Conservation (phyloP, 2,329 filamentous ascomycete genomes). For the Fusarium pseudocircinatum region DNA sequence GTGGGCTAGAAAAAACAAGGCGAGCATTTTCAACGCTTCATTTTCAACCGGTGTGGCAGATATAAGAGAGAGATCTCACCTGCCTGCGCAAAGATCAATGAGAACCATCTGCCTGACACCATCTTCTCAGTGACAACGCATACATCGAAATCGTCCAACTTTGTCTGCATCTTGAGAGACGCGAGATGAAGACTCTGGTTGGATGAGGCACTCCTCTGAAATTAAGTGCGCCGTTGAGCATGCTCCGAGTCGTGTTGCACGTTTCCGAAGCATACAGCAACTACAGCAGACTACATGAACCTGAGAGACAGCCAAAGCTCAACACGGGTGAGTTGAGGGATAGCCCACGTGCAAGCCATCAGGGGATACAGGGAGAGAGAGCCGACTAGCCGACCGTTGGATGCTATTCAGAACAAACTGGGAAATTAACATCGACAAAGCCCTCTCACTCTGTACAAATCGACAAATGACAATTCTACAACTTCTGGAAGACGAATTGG, state of each 20-base stretch:
- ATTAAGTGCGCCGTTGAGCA: conserved; percentile 5
- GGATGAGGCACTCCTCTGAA: background rate
- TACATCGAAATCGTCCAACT: conserved; percentile 32
- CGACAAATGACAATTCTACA: background rate
- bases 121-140: conserved; percentile 34
- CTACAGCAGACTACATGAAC: background rate
- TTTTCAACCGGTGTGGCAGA: conserved; percentile 6
- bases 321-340: background rate
- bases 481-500: background rate
- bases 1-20: conserved; percentile 17
- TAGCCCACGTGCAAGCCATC: background rate
- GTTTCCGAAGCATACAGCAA: conserved; percentile 4
- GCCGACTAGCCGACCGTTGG: background rate
- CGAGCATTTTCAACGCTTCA: conserved; percentile 22
- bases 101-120: conserved; percentile 19
- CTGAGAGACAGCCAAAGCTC: background rate
- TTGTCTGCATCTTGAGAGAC: conserved; percentile 25
- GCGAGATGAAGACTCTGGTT: conserved; percentile 21
- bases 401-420: background rate
- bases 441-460: background rate
- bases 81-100: conserved; percentile 13
- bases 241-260: conserved; percentile 11
- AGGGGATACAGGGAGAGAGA: background rate
- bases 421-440: background rate
- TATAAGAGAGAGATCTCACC: conserved; percentile 33